Conservation (phyloP, 2,329 filamentous ascomycete species). For the Colletotrichum simmondsii region DNA sequence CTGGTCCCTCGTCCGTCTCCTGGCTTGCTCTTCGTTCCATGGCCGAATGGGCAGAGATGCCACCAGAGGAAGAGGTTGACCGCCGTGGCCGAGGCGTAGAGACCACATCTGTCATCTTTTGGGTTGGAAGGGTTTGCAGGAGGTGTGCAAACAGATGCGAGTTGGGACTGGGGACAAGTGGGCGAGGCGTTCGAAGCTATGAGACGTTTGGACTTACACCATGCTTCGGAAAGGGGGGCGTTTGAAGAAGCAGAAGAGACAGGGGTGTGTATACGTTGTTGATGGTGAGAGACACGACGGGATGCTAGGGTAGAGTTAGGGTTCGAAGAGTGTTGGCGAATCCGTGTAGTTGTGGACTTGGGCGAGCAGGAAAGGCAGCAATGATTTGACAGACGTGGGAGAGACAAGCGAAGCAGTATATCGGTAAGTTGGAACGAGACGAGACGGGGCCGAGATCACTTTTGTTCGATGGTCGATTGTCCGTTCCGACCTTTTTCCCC, state of each 20-base stretch:
- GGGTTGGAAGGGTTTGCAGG: constrained; percentile 1
- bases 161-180: constrained; percentile 21
- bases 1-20: constrained; percentile 26
- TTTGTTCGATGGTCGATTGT: constrained; percentile 24
- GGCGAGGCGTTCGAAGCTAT: constrained; percentile 22
- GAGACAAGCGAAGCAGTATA: constrained; percentile 23
- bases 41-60: constrained; percentile 30
- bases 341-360: constrained; percentile 11
- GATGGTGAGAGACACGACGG: constrained; percentile 26
- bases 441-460: constrained; percentile 18
- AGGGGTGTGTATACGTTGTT: constrained; percentile 19
- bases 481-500: constrained; percentile 13
- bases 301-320: constrained; percentile 10
- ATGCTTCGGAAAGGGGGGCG: constrained; percentile 26
- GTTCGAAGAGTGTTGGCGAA: constrained; percentile 1
- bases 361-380: constrained; percentile 9
- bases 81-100: constrained; percentile 31
- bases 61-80: constrained; percentile 35
- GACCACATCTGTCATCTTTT: constrained; percentile 35
- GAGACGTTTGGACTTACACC: constrained; percentile 35
- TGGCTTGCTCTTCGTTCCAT: constrained; percentile 37
- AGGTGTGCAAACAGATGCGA: constrained; percentile 31
- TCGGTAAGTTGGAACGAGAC: constrained; percentile 24
- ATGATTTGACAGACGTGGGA: constrained; percentile 2
- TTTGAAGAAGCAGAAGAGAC: constrained; percentile 20